Percentiles rank a stretch among this genome's conserved stretches.
phyloP scores from a whole-genome alignment of 164 flowering plant genomes.

The Saururus chinensis region DNA sequence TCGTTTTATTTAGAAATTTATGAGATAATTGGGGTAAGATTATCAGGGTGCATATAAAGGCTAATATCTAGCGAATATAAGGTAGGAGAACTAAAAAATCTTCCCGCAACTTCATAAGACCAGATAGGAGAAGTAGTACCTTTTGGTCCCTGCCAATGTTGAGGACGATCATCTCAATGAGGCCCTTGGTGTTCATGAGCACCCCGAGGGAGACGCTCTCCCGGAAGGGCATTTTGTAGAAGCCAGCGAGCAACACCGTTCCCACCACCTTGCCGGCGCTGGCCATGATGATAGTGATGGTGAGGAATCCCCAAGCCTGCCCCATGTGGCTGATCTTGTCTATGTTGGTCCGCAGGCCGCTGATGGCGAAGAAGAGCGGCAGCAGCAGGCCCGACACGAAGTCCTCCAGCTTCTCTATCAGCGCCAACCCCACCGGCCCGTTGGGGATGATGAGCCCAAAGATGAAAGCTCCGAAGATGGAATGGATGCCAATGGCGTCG shows the following conservation, averaged over 20 bases:
- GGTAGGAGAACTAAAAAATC: no score
- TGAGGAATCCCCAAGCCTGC: neutral
- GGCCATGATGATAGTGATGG: conserved; percentile 7
- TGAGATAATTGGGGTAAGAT: no score
- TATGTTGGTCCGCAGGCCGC: conserved; percentile 18
- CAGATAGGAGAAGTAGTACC: no score
- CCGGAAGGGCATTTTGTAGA: conserved; percentile 15
- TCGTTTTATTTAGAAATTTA: no score
- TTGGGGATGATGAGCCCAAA: conserved; percentile 40
- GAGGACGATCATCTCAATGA: conserved; percentile 31
- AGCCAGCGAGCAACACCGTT: conserved; percentile 16
- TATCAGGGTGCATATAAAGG: no score
- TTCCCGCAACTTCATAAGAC: no score
- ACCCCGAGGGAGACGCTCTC: conserved; percentile 33
- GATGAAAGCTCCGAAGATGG: conserved; percentile 40
- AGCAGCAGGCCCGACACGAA: conserved; percentile 30
- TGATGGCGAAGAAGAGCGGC: conserved; percentile 28
- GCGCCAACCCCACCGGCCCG: conserved; percentile 23
- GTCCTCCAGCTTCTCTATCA: conserved; percentile 41
- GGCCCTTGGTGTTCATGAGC: conserved; percentile 55
- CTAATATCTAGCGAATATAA: no score
- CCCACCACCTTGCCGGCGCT: conserved; percentile 19
- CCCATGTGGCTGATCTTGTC: neutral
- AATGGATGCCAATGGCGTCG: conserved; percentile 37
- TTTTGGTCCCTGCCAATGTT: conserved; percentile 26